Evolutionary conservation across 164 flowering plant genomes (phyloP).

Genomic region (Umbilicus rupestris): DNA sequence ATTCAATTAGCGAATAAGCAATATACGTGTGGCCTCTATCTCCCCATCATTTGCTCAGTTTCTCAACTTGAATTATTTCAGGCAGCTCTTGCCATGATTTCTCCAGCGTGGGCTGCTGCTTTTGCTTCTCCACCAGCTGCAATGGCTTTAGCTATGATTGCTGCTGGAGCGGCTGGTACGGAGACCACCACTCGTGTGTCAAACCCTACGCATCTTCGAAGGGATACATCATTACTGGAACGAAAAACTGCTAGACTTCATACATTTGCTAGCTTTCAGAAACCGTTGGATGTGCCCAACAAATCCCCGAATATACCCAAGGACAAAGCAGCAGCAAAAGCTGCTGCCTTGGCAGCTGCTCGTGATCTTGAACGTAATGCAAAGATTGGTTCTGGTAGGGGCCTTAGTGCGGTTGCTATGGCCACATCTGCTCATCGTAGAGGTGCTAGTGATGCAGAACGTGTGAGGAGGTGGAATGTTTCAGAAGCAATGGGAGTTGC

Average conservation of each 20-base stretch:
- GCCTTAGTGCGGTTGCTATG: slow-evolving; percentile 99
- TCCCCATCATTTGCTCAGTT: not conserved
- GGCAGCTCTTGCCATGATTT: slow-evolving; percentile 96
- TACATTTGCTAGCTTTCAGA: slow-evolving; percentile 93
- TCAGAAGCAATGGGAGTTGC: slow-evolving; percentile 98
- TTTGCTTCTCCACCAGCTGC: slow-evolving; percentile 99
- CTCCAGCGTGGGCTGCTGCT: slow-evolving; percentile 99
- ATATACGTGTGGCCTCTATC: not conserved
- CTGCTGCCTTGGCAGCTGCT: slow-evolving; percentile 98
- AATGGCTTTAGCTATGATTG: slow-evolving; percentile 98
- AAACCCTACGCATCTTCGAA: slow-evolving; percentile 45
- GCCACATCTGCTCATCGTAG: slow-evolving; percentile 96
- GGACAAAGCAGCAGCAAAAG: slow-evolving; percentile 94
- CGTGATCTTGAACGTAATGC: slow-evolving; percentile 98
- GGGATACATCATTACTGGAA: slow-evolving; percentile 77
- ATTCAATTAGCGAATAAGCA: not conserved
- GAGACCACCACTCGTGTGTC: slow-evolving; percentile 58
- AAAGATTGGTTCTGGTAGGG: slow-evolving; percentile 98
- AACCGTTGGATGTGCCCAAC: slow-evolving; percentile 46
- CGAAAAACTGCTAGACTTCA: slow-evolving; percentile 63
- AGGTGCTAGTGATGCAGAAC: slow-evolving; percentile 62
- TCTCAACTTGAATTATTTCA: slow-evolving; percentile 19
- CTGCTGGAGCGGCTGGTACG: slow-evolving; percentile 96
- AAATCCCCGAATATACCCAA: slow-evolving; percentile 53
- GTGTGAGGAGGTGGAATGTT: slow-evolving; percentile 84